A percentile compares a stretch with the other conserved stretches of the same genome.
Conservation (phyloP, 495 filamentous ascomycete species). For the Aspergillus ellipticus region DNA sequence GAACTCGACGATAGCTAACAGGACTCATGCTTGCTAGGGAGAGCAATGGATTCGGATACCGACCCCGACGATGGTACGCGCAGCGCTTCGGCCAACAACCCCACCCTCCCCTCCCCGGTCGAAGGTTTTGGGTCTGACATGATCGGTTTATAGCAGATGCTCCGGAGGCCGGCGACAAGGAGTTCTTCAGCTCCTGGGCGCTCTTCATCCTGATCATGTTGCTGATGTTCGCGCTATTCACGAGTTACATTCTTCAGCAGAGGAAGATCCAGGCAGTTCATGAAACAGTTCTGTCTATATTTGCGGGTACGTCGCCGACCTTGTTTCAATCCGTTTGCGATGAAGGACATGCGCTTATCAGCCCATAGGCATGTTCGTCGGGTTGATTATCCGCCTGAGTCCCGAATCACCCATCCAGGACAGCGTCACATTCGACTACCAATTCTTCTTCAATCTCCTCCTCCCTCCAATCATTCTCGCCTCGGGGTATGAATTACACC, state of each 20-base stretch:
- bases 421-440: slow-evolving; percentile 92
- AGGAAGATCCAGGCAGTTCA: slow-evolving; percentile 95
- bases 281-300: slow-evolving; percentile 96
- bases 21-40: slow-evolving; percentile 20
- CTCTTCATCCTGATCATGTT: slow-evolving; percentile 93
- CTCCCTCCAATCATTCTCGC: slow-evolving; percentile 96
- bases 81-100: not conserved
- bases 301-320: slow-evolving; percentile 66
- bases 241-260: slow-evolving; percentile 92
- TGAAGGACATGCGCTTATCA: slow-evolving; percentile 1
- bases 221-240: slow-evolving; percentile 90
- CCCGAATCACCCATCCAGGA: slow-evolving; percentile 77
- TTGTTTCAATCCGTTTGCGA: not conserved
- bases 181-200: slow-evolving; percentile 92
- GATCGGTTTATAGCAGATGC: slow-evolving; percentile 33
- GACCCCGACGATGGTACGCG: slow-evolving; percentile 53
- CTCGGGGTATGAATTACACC: slow-evolving; percentile 95
- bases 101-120: not conserved
- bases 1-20: slow-evolving; percentile 16
- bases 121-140: slow-evolving; percentile 16
- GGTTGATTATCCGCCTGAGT: slow-evolving; percentile 78
- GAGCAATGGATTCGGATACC: slow-evolving; percentile 37
- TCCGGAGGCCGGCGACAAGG: slow-evolving; percentile 70
- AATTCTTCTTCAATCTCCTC: slow-evolving; percentile 98
- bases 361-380: slow-evolving; percentile 84